Conservation (phyloP, 1,284 basidiomycete species). For the Coniferiporia sulphurascens region DNA sequence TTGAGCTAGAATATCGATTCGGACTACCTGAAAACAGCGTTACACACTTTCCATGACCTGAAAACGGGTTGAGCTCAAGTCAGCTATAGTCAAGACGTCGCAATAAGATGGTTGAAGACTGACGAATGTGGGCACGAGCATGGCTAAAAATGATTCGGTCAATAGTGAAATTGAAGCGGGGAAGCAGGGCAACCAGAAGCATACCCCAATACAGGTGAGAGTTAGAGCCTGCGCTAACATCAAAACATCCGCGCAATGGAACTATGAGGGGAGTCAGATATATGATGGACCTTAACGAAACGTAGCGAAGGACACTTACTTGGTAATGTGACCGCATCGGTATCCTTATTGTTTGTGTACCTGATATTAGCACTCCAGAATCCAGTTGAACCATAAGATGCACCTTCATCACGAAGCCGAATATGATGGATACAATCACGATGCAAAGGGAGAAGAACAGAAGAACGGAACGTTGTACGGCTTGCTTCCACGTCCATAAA, state of each 20-base stretch:
- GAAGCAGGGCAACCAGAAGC: not conserved
- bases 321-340: slow-evolving; percentile 7
- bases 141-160: not conserved
- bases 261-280: not conserved
- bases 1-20: not conserved
- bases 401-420: slow-evolving; percentile 15
- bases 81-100: not conserved
- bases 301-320: not conserved
- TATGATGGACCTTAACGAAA: too few species aligned
- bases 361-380: not conserved
- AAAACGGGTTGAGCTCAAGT: not conserved
- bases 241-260: slow-evolving; percentile 13
- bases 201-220: slow-evolving; percentile 14
- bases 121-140: slow-evolving; percentile 16
- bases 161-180: not conserved
- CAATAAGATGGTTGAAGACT: not conserved
- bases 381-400: not conserved
- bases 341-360: slow-evolving; percentile 1
- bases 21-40: not conserved
- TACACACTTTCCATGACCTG: slow-evolving; percentile 13
- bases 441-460: slow-evolving; percentile 5
- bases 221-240: slow-evolving; percentile 10
- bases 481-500: slow-evolving; percentile 11
- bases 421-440: slow-evolving; percentile 1
- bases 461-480: slow-evolving; percentile 5